phyloP scores from a whole-genome alignment of 169 alveolate species.

The Sarcocystis neurona region DNA sequence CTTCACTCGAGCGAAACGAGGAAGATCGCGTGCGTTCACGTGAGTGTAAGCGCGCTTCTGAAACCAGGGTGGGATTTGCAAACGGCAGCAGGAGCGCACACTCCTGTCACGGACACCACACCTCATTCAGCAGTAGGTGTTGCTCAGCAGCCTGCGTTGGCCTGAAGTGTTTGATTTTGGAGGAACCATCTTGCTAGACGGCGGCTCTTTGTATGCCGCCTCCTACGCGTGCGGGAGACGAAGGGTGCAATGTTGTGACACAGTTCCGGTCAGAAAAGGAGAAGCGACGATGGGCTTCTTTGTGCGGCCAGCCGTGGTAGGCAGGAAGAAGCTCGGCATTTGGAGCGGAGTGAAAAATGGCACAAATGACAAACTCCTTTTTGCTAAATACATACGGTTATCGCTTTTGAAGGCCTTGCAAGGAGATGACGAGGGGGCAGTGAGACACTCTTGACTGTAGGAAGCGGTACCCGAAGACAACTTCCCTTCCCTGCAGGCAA shows the following conservation, averaged over 20 bases:
- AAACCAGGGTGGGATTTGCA: conserved; percentile 42
- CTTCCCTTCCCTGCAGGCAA: not conserved
- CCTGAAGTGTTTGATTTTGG: not conserved
- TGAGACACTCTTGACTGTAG: not conserved
- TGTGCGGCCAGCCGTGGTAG: conserved; percentile 41
- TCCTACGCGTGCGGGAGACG: not conserved
- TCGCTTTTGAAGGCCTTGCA: conserved; percentile 36
- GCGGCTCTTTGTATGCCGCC: conserved; percentile 50
- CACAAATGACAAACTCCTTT: not conserved
- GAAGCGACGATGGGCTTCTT: conserved; percentile 47
- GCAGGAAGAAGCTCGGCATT: not conserved
- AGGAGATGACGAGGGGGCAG: not conserved
- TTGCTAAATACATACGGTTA: not conserved
- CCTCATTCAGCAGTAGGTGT: not conserved
- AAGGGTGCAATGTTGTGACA: not conserved
- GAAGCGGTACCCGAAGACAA: not conserved
- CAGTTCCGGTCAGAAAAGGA: conserved; percentile 41
- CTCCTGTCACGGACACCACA: not conserved
- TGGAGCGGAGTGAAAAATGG: not conserved
- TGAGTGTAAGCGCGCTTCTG: not conserved
- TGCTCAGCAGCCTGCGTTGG: not conserved
- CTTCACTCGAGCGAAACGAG: not conserved
- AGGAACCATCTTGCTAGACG: not conserved
- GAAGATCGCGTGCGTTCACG: not conserved
- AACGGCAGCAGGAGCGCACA: not conserved